Conservation (phyloP, 306 rosid genomes). For the Comarum palustre region DNA sequence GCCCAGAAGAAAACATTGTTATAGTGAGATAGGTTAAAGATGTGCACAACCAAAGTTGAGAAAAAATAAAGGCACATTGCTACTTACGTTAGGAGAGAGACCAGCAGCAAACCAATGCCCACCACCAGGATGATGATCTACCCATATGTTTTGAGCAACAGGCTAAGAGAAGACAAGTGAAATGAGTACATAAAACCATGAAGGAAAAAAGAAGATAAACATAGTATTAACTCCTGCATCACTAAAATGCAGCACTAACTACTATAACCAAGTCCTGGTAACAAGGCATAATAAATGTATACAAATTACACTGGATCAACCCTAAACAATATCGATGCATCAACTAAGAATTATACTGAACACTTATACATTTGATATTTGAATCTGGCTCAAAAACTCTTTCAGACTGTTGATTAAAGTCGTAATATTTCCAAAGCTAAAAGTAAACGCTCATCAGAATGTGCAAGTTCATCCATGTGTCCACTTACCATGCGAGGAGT, state of each 20-base stretch:
- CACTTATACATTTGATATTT: not conserved
- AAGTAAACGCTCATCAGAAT: slow-evolving; percentile 23
- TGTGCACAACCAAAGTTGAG: too few species aligned
- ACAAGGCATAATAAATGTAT: not conserved
- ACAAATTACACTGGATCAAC: not conserved
- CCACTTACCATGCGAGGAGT: slow-evolving; percentile 84
- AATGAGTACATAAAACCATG: not conserved
- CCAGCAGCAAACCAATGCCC: slow-evolving; percentile 99
- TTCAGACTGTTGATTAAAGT: slow-evolving; percentile 1
- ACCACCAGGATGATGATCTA: slow-evolving; percentile 97
- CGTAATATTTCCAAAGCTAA: not conserved
- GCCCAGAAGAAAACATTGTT: slow-evolving; percentile 29
- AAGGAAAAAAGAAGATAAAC: not conserved
- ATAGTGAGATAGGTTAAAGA: slow-evolving; percentile 16
- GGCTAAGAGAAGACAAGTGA: slow-evolving; percentile 44
- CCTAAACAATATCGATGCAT: not conserved
- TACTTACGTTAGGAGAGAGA: slow-evolving; percentile 87
- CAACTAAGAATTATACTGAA: not conserved
- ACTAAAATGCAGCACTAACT: not conserved
- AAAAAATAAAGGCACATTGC: slow-evolving; percentile 7
- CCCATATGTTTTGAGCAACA: slow-evolving; percentile 80
- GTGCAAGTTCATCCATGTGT: slow-evolving; percentile 20
- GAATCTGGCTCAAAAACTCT: not conserved
- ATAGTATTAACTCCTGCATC: not conserved
- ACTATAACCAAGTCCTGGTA: not conserved